Base-by-base conservation (phyloP, 192 early-diverging fungal species). In the Backusella tarrabulga region DNA sequence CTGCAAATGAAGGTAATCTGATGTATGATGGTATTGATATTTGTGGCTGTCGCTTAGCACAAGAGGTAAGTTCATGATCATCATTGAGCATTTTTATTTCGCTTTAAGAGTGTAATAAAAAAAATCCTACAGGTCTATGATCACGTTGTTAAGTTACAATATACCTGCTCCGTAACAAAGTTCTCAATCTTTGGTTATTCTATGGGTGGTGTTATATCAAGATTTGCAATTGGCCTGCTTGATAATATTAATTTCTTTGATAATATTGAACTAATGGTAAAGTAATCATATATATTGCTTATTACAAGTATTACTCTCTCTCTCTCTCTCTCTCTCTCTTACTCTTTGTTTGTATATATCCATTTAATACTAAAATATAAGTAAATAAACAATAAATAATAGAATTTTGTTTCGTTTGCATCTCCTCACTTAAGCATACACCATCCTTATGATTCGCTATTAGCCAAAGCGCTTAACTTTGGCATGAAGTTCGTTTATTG, bases 371-470 rank as follows among this genome's bases (percentile, higher is more conserved):
- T 63, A 63, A 60, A 50, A 50, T 50, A n/a, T n/a, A 50, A 50
- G 46, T 50, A 17, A 60, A 60, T 23, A 63, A 63, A 54, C 17
- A 54, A 63, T 29, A 12, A 29, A 63, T 29, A 63, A 63, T 63
- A 63, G 56, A 63, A 63, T 63, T 63, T 63, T 14, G 56, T 63
- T 29, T 63, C 56, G 26, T 63, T 63, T 63, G 56, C 56, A 12
- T 63, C 56, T 26, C 56, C 56, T 63, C 56, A 63, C 14, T 63
- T 63, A 29, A 29, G 56, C 29, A 29, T 63, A 63, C 26, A 63
- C 56, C 56, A 63, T 26, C 56, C 56, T 26, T 63, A 63, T 63
- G 56, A 26, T 63, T 63, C 56, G 23, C 0, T 63, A 9, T 14
- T 63, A 63, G 56, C 56, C 23, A 63, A 63, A 63, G n/a, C 23